A percentile compares a stretch with the other conserved stretches of the same genome.
Conservation (phyloP, 495 filamentous ascomycete genomes). For the Penicillium paxilli region DNA sequence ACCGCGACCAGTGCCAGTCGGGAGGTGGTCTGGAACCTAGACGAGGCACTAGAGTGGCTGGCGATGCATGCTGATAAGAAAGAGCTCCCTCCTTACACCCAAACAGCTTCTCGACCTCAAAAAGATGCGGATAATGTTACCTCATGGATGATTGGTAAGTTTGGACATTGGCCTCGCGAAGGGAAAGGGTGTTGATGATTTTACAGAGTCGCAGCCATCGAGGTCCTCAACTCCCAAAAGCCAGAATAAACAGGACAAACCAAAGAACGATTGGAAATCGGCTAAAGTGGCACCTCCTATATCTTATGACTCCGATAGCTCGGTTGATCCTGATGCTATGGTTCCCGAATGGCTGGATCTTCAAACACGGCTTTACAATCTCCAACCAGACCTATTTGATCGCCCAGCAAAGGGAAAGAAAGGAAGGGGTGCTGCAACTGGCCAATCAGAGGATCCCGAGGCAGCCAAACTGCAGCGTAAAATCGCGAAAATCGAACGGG, state of each 20-base stretch:
- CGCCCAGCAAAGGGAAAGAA: slow-evolving; percentile 47
- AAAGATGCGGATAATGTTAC: slow-evolving; percentile 38
- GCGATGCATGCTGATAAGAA: slow-evolving; percentile 65
- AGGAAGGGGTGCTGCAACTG: slow-evolving; percentile 25
- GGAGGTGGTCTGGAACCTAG: slow-evolving; percentile 78
- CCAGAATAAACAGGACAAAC: slow-evolving; percentile 28
- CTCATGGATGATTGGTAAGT: slow-evolving; percentile 49
- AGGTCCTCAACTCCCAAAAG: slow-evolving; percentile 30
- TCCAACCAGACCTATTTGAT: slow-evolving; percentile 62
- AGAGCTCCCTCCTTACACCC: slow-evolving; percentile 72
- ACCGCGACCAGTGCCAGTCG: slow-evolving; percentile 51
- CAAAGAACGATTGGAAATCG: slow-evolving; percentile 29
- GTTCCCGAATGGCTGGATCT: slow-evolving; percentile 72
- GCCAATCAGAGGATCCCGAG: slow-evolving; percentile 42
- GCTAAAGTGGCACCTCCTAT: slow-evolving; percentile 19
- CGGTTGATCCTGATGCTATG: slow-evolving; percentile 69
- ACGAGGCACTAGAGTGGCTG: slow-evolving; percentile 86
- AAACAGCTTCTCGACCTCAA: slow-evolving; percentile 28
- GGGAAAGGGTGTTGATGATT: slow-evolving; percentile 21
- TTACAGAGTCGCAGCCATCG: slow-evolving; percentile 35
- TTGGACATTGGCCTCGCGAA: slow-evolving; percentile 13
- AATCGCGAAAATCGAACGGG: slow-evolving; percentile 73
- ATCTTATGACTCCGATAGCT: slow-evolving; percentile 52
- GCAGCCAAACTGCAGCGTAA: slow-evolving; percentile 66
- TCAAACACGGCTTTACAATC: slow-evolving; percentile 68